Conservation (phyloP, 73 alveolate species). For the Paramecium caudatum region DNA sequence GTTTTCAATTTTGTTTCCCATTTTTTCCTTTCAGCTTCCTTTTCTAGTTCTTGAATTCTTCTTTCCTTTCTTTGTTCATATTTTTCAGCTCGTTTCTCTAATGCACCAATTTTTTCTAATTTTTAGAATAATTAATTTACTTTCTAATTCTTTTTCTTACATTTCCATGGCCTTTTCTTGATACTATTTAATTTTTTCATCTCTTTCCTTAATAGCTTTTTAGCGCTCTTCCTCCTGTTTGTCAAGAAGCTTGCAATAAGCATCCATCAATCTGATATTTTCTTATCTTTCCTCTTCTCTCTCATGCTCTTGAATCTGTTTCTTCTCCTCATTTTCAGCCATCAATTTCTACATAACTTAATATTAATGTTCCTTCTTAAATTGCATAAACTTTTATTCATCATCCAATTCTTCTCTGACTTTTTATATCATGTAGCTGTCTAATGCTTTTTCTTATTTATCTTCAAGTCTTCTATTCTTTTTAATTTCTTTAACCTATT, state of each 20-base stretch:
- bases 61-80: slow-evolving; percentile 74
- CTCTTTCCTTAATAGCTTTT: slow-evolving; percentile 71
- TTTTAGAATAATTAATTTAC: not conserved
- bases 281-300: slow-evolving; percentile 66
- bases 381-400: slow-evolving; percentile 46
- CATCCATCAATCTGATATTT: slow-evolving; percentile 74
- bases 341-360: slow-evolving; percentile 70
- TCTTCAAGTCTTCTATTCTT: slow-evolving; percentile 72
- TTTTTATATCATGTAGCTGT: slow-evolving; percentile 65
- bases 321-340: slow-evolving; percentile 75
- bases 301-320: slow-evolving; percentile 1
- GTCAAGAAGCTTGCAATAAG: slow-evolving; percentile 69
- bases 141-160: slow-evolving; percentile 56
- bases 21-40: slow-evolving; percentile 53
- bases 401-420: slow-evolving; percentile 74
- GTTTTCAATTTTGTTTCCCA: slow-evolving; percentile 54
- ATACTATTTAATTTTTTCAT: slow-evolving; percentile 63
- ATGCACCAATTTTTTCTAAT: slow-evolving; percentile 61
- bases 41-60: slow-evolving; percentile 68
- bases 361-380: slow-evolving; percentile 73
- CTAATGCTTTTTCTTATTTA: slow-evolving; percentile 69
- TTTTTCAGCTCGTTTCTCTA: slow-evolving; percentile 73
- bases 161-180: slow-evolving; percentile 57
- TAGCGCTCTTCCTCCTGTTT: slow-evolving; percentile 71
- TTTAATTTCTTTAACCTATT: slow-evolving; percentile 69